Evolutionary conservation across 805 yeast species (phyloP).

Genomic region (Starmerella potacharoeniae): DNA sequence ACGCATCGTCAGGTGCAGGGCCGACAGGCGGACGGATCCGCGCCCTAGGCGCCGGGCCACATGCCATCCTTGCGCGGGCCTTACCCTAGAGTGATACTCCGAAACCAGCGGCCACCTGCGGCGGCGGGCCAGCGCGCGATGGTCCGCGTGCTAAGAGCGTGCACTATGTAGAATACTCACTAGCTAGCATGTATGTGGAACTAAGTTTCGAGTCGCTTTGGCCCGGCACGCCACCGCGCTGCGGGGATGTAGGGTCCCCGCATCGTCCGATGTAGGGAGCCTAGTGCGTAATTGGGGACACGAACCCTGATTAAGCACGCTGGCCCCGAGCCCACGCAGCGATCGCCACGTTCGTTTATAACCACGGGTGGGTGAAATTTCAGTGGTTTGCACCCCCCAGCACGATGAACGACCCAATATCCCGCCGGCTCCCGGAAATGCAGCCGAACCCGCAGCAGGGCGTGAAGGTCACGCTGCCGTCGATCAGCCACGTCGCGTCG

Average conservation of each 20-base stretch:
- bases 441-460: not conserved
- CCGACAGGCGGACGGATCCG: not conserved
- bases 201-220: too few species aligned
- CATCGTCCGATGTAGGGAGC: not conserved
- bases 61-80: constrained; percentile 1
- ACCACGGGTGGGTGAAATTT: not conserved
- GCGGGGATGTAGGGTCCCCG: not conserved
- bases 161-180: too few species aligned
- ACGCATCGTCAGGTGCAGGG: not conserved
- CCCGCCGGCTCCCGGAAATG: constrained; percentile 1
- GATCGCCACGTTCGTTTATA: constrained; percentile 6
- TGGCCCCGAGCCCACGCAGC: constrained; percentile 5
- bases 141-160: not conserved
- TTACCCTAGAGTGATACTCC: not conserved
- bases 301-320: constrained; percentile 5
- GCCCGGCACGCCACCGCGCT: not conserved
- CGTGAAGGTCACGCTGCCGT: constrained; percentile 1
- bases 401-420: constrained; percentile 2
- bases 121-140: not conserved
- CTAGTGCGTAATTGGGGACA: constrained; percentile 2
- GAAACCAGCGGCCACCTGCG: not conserved
- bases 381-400: not conserved
- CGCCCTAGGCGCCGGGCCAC: not conserved
- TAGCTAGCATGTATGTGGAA: too few species aligned
- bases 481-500: not conserved